Conservation (phyloP, 2,329 filamentous ascomycete genomes). For the Ceratocystis destructans region DNA sequence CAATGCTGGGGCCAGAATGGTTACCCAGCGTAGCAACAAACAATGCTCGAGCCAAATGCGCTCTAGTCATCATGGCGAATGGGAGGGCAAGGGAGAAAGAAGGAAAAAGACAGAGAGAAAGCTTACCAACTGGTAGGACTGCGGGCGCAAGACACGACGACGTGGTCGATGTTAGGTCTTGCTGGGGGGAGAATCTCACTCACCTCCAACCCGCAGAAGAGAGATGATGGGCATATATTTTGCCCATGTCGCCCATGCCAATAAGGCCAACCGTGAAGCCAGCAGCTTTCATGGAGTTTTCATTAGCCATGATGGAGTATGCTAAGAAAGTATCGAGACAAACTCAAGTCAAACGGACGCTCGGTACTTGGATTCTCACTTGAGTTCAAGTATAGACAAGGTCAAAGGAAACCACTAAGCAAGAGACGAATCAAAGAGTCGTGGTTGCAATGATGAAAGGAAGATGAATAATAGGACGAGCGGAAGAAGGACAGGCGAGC, state of each 20-base stretch:
- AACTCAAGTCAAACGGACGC: not conserved
- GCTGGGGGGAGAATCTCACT: slow-evolving; percentile 23
- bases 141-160: slow-evolving; percentile 13
- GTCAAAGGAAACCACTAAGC: not conserved
- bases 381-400: not conserved
- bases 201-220: slow-evolving; percentile 93
- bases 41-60: slow-evolving; percentile 99
- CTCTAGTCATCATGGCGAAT: slow-evolving; percentile 90
- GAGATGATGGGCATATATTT: slow-evolving; percentile 86
- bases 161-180: slow-evolving; percentile 12
- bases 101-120: slow-evolving; percentile 7
- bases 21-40: slow-evolving; percentile 43
- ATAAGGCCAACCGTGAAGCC: slow-evolving; percentile 80
- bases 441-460: slow-evolving; percentile 3
- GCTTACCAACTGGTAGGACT: slow-evolving; percentile 29
- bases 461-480: slow-evolving; percentile 6
- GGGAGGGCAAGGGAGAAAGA: slow-evolving; percentile 18
- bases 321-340: not conserved
- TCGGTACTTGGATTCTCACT: not conserved
- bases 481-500: not conserved
- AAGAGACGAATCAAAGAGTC: not conserved
- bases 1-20: slow-evolving; percentile 61
- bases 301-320: slow-evolving; percentile 4
- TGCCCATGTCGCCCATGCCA: slow-evolving; percentile 98
- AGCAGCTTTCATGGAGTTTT: slow-evolving; percentile 34